Conservation (phyloP, 768 basidiomycete species). For the Pulveroboletus frians region DNA sequence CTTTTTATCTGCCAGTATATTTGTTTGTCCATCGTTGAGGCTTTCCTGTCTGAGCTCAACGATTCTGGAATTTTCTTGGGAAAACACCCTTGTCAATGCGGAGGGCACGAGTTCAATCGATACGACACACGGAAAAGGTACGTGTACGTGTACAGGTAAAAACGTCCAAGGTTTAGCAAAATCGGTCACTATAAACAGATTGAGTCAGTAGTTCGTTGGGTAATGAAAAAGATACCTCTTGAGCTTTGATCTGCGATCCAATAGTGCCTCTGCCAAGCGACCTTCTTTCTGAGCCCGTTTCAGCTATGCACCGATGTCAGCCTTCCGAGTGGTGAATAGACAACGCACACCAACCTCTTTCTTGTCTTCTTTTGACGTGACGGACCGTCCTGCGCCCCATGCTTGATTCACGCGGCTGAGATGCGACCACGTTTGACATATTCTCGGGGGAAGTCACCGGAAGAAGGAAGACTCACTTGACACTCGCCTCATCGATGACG, state of each 20-base stretch:
- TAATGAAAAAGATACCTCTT: slow-evolving; percentile 55
- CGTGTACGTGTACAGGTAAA: slow-evolving; percentile 12
- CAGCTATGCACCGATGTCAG: slow-evolving; percentile 42
- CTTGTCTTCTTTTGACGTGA: slow-evolving; percentile 67
- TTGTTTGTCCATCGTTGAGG: slow-evolving; percentile 6
- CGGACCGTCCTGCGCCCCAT: slow-evolving; percentile 76
- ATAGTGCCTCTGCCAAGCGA: slow-evolving; percentile 70
- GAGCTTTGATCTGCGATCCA: slow-evolving; percentile 76
- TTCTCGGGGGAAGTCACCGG: not conserved
- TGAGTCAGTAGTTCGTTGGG: slow-evolving; percentile 2
- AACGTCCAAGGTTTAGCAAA: slow-evolving; percentile 32
- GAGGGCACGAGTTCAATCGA: slow-evolving; percentile 11
- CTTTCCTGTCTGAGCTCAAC: slow-evolving; percentile 2
- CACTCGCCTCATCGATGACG: slow-evolving; percentile 63
- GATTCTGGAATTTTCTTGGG: not conserved
- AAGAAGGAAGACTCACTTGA: slow-evolving; percentile 53
- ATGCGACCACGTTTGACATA: slow-evolving; percentile 2
- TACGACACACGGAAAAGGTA: slow-evolving; percentile 9
- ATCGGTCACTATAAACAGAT: slow-evolving; percentile 36
- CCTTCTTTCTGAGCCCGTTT: slow-evolving; percentile 77
- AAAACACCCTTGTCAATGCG: not conserved
- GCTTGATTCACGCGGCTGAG: slow-evolving; percentile 68
- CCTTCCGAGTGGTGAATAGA: slow-evolving; percentile 1
- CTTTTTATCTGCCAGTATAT: not conserved
- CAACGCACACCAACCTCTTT: slow-evolving; percentile 49